Conservation (phyloP, 108 stramenopile genomes). For the Skeletonema marinoi region DNA sequence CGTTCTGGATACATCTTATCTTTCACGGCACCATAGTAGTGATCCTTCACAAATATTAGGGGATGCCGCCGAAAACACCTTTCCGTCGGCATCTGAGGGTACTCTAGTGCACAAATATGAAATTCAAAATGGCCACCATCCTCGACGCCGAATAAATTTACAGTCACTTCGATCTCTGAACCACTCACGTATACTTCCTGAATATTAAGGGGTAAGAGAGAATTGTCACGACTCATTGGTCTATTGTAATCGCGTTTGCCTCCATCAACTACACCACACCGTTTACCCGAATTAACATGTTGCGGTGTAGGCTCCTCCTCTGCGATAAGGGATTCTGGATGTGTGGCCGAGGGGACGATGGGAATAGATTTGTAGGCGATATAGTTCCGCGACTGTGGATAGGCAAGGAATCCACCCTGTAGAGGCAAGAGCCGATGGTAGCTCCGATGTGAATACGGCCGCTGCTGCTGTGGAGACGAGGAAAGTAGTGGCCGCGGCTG, state of each 20-base stretch:
- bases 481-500: not conserved
- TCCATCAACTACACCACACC: slow-evolving; percentile 29
- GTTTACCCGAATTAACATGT: not conserved
- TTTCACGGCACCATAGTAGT: slow-evolving; percentile 14
- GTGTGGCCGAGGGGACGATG: slow-evolving; percentile 16
- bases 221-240: slow-evolving; percentile 14
- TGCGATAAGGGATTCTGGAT: slow-evolving; percentile 15
- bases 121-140: slow-evolving; percentile 41
- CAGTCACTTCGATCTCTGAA: slow-evolving; percentile 13
- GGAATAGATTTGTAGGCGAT: slow-evolving; percentile 15
- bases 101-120: slow-evolving; percentile 22
- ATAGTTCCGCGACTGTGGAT: slow-evolving; percentile 35
- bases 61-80: slow-evolving; percentile 31
- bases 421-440: not conserved
- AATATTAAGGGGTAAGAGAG: slow-evolving; percentile 23
- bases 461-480: not conserved
- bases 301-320: slow-evolving; percentile 37
- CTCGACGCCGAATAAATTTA: slow-evolving; percentile 8
- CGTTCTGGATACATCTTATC: slow-evolving; percentile 26
- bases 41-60: slow-evolving; percentile 28
- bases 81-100: slow-evolving; percentile 24
- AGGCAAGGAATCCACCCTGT: slow-evolving; percentile 34
- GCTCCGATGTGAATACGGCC: not conserved
- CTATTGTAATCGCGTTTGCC: slow-evolving; percentile 23
- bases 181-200: slow-evolving; percentile 14